Evolutionary conservation across 2,329 filamentous ascomycete species (phyloP).

Genomic region (Trichoderma hamatum): DNA sequence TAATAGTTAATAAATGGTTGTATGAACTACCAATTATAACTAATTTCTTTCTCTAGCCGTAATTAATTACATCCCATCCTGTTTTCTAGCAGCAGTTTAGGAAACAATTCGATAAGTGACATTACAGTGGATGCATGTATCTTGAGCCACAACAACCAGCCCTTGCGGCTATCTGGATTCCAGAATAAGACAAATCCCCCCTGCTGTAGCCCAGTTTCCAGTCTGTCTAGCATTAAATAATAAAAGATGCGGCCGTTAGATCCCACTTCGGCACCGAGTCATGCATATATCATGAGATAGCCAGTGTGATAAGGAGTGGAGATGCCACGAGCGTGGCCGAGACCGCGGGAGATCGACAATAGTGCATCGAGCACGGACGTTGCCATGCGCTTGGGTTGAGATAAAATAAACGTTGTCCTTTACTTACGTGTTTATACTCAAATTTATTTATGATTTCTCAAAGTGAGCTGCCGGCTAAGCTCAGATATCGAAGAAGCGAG

Average conservation of each 20-base stretch:
- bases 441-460: neutral
- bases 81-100: too few species aligned
- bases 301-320: neutral
- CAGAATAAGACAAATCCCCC: neutral
- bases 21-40: too few species aligned
- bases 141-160: neutral
- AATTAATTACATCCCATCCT: too few species aligned
- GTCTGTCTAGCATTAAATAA: neutral
- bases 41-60: too few species aligned
- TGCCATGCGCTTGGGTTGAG: neutral
- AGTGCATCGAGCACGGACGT: neutral
- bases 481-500: neutral
- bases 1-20: too few species aligned
- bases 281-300: neutral
- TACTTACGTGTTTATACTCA: neutral
- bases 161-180: neutral
- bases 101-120: too few species aligned
- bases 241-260: neutral
- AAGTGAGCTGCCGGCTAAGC: neutral
- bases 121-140: neutral
- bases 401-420: neutral
- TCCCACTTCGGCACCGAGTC: neutral
- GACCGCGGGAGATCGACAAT: conserved; percentile 7
- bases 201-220: neutral
- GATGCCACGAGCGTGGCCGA: neutral